Percentiles rank a stretch among this genome's conserved stretches.
phyloP scores from a whole-genome alignment of 345 rosid genomes.

The Eucalyptus marginata region DNA sequence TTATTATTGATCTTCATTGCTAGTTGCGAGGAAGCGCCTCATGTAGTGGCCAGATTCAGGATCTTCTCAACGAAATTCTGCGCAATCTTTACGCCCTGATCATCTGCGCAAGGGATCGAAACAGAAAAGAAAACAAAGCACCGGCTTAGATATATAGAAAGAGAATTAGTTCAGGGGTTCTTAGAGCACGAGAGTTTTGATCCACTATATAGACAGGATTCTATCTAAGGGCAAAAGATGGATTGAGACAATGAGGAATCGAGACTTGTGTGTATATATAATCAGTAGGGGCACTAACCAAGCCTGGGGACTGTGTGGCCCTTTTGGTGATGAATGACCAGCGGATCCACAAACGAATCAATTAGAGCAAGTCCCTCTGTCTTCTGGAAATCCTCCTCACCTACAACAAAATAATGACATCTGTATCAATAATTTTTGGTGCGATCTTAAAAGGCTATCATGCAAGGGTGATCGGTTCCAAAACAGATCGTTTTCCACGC shows the following conservation, averaged over 20 bases:
- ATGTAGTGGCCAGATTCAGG: not conserved
- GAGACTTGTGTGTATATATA: not conserved
- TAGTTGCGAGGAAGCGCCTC: not conserved
- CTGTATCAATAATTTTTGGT: not conserved
- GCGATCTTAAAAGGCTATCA: too few relatives aligned
- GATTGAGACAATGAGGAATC: not conserved
- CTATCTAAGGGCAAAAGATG: not conserved
- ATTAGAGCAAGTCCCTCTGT: not conserved
- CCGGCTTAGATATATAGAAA: not conserved
- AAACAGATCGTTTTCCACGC: too few relatives aligned
- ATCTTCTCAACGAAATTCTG: not conserved
- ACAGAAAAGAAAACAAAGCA: not conserved
- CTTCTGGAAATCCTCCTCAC: not conserved
- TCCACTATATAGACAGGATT: not conserved
- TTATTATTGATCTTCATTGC: not conserved
- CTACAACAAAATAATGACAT: not conserved
- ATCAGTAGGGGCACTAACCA: not conserved
- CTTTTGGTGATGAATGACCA: slow-evolving; percentile 3
- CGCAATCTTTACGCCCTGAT: not conserved
- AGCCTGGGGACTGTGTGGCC: slow-evolving; percentile 10
- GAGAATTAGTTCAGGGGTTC: not conserved
- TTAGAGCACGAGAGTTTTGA: not conserved
- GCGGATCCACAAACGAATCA: slow-evolving; percentile 11
- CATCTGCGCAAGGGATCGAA: not conserved
- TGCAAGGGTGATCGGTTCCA: too few relatives aligned